A percentile compares a stretch with the other conserved stretches of the same genome.
Conservation (phyloP, 495 filamentous ascomycete species). For the Neurospora discreta region DNA sequence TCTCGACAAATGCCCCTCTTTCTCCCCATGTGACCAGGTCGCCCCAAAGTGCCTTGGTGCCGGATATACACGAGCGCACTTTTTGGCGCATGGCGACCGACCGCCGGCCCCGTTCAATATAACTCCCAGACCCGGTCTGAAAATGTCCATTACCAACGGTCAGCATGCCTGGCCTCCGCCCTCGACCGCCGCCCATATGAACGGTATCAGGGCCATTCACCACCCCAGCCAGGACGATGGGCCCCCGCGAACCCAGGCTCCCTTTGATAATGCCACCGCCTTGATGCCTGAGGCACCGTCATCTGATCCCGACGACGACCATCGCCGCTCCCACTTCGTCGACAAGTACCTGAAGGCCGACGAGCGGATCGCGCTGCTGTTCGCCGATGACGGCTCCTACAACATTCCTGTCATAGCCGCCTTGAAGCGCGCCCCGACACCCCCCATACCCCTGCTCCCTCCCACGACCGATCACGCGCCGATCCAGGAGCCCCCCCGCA, state of each 20-base stretch:
- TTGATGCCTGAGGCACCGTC: constrained; percentile 39
- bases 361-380: constrained; percentile 45
- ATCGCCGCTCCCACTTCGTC: constrained; percentile 31
- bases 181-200: constrained; percentile 16
- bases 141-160: constrained; percentile 42
- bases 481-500: constrained; percentile 36
- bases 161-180: constrained; percentile 37
- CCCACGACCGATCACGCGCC: constrained; percentile 38
- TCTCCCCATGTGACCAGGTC: constrained; percentile 29
- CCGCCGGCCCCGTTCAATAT: constrained; percentile 14
- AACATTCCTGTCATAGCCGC: constrained; percentile 28
- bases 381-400: constrained; percentile 68
- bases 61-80: constrained; percentile 34
- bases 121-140: constrained; percentile 17
- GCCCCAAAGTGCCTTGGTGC: constrained; percentile 24
- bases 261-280: constrained; percentile 25
- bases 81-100: constrained; percentile 37
- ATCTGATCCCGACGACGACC: constrained; percentile 36
- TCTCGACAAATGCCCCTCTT: constrained; percentile 33
- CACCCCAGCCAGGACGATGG: constrained; percentile 25
- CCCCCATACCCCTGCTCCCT: constrained; percentile 22
- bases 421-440: constrained; percentile 23
- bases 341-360: constrained; percentile 33
- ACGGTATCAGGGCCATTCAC: constrained; percentile 21
- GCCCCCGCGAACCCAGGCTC: constrained; percentile 23